phyloP scores from a whole-genome alignment of 345 rosid genomes.

The Geranium brycei region DNA sequence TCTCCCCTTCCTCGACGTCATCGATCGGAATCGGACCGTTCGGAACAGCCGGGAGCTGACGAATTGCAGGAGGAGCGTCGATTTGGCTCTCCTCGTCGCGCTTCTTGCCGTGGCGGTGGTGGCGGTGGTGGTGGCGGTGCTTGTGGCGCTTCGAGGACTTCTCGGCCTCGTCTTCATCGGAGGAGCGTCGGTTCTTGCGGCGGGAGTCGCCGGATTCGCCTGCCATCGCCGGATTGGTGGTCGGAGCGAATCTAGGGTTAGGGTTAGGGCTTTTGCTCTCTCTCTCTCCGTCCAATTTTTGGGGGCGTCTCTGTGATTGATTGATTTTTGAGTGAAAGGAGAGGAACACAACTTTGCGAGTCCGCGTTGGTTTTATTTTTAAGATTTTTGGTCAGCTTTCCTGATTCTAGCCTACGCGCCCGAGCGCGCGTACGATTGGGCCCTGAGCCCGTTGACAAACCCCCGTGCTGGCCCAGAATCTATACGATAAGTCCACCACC shows the following conservation, averaged over 20 bases:
- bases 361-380: background rate
- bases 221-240: conserved; percentile 23
- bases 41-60: conserved; percentile 10
- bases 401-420: background rate
- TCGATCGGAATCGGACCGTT: conserved; percentile 27
- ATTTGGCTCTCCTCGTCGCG: conserved; percentile 31
- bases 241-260: conserved; percentile 21
- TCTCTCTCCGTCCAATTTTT: background rate
- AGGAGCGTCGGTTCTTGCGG: conserved; percentile 60
- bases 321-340: background rate
- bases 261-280: too few relatives aligned
- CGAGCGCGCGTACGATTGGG: background rate
- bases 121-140: conserved; percentile 60
- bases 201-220: conserved; percentile 42
- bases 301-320: background rate
- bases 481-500: too few relatives aligned
- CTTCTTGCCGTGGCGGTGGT: conserved; percentile 43
- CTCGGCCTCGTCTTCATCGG: conserved; percentile 38
- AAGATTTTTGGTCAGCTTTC: too few relatives aligned
- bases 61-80: conserved; percentile 16
- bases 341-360: background rate
- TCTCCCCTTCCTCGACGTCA: conserved; percentile 97
- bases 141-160: conserved; percentile 70
- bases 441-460: background rate
- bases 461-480: too few relatives aligned